Base-by-base conservation (phyloP, 345 rosid genomes). In the Hirschfeldia incana region DNA sequence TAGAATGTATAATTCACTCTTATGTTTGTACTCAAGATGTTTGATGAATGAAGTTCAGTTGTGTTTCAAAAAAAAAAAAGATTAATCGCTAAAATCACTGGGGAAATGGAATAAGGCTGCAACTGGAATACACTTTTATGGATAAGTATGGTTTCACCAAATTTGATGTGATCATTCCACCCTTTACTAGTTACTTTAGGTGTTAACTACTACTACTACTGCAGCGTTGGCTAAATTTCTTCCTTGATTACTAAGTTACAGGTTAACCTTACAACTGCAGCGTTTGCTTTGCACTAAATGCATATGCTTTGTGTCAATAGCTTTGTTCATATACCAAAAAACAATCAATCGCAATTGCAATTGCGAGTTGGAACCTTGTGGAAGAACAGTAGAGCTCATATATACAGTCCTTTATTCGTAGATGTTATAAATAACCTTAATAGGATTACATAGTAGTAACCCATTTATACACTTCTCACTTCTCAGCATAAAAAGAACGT, bases 381-480 rank as follows among this genome's bases (percentile, higher is more conserved):
- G 28, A 57, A 57, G 12, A 65, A 61, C 53, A 53, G 16, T 51
- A 55, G 57, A 53, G 39, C 36, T 21, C 42, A 34, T 75, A 21
- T 44, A 2, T 6, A 49, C 64, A 63, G 49, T 28, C 34, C 34
- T 6, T 11, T 28, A 7, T 49, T 30, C 34, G 16, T 10, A 10
- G 66, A 61, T 61, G 21, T 62, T 62, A 62, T 62, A 62, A 30
- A 17, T 49, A 46, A 73, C 68, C 44, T 61, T 10, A 29, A 44
- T 63, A 73, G 77, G 16, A 11, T 29, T 11, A 49, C 77, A 49
- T 64, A 74, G 64, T 64, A 74, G 66, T 33, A 33, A 74, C 53
- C 63, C 53, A 26, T 74, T 63, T 53, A 2, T 5, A 74, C 13
- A 51, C 29, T 26, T 26, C 30, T 26, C 13, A 51, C 29, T 26